Evolutionary conservation across 2,329 filamentous ascomycete genomes (phyloP), one percentile per base, ranked within the genome.

Genomic region (Microsporum canis): DNA sequence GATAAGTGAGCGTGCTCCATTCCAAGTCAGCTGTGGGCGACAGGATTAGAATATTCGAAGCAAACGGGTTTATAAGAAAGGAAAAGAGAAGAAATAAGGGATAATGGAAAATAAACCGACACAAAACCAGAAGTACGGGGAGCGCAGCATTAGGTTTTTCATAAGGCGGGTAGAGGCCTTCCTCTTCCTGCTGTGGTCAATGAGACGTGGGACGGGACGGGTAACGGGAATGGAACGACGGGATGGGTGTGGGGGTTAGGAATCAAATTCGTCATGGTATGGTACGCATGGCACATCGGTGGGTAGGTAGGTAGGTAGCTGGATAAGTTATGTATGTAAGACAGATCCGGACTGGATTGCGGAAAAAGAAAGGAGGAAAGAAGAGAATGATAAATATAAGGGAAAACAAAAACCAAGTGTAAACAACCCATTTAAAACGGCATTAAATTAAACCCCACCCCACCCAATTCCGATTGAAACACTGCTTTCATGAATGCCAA

Each of bases 401-500:
- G 29, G 38, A 59, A 62, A 49, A 17, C 27, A 49, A 49, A 43
- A 38, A 53, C 53, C n/a, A 51, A 60, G 39, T 60, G 38, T 56
- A 43, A 59, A 53, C 58, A 58, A 61, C 58, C 56, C 61, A 61
- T 62, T 60, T 53, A 62, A 29, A 55, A 55, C 31, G 51, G 36
- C 51, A 55, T 55, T 55, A 55, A 36, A 55, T 55, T 55, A 55
- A 34, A 34, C 29, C 51, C 51, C 31, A 36, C 51, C 14, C 33
- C 27, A 51, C 17, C 29, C 51, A 31, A 36, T 45, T 51, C 61
- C 56, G 29, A 51, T 51, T 58, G 33, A 51, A 49, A 43, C 27
- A 61, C 57, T 61, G 45, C 57, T 53, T 55, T 62, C 60, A 62
- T 62, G 60, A 63, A 62, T 14, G 60, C 62, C 59, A 62, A 63